These are phyloP conservation scores for Arthrobotrys pseudoclavata DNA, from an alignment of 2,329 filamentous ascomycete genomes.

Conservation along the genomic window DNA sequence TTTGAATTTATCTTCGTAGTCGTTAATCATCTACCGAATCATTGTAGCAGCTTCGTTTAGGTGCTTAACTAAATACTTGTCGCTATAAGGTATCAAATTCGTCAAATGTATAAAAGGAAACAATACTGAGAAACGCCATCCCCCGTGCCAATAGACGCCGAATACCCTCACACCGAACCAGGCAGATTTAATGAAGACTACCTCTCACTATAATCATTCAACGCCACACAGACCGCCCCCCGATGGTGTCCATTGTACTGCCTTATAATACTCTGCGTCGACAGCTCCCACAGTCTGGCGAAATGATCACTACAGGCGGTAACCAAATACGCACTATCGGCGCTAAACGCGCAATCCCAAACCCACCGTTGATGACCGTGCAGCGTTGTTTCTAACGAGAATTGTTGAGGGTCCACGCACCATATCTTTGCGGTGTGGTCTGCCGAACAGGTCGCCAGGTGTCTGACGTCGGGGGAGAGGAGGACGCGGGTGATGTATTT, in stretches of 20 bases:
- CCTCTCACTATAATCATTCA: constrained; percentile 79
- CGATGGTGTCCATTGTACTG: constrained; percentile 96
- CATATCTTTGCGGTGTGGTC: constrained; percentile 97
- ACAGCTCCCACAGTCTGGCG: constrained; percentile 88
- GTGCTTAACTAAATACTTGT: neutral
- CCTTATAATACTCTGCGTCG: constrained; percentile 87
- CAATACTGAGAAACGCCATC: constrained; percentile 32
- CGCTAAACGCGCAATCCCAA: constrained; percentile 96
- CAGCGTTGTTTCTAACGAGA: constrained; percentile 86
- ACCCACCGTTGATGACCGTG: constrained; percentile 95
- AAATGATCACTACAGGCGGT: constrained; percentile 96
- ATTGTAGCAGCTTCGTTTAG: neutral
- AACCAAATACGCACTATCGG: constrained; percentile 91
- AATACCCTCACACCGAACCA: constrained; percentile 2
- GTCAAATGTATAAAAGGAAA: neutral
- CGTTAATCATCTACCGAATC: neutral
- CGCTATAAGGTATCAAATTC: constrained; percentile 5
- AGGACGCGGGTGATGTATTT: constrained; percentile 94
- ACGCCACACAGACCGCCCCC: constrained; percentile 89
- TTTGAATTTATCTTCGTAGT: constrained; percentile 11
- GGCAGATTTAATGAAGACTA: constrained; percentile 6
- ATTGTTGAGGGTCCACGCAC: constrained; percentile 73
- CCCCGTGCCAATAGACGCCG: constrained; percentile 19
- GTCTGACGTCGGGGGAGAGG: constrained; percentile 91
- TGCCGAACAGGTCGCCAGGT: constrained; percentile 91